A percentile compares a stretch with the other conserved stretches of the same genome.
These are phyloP conservation scores for Nitzschia sp. DNA, from an alignment of 108 stramenopile species.

Conservation along the genomic window DNA sequence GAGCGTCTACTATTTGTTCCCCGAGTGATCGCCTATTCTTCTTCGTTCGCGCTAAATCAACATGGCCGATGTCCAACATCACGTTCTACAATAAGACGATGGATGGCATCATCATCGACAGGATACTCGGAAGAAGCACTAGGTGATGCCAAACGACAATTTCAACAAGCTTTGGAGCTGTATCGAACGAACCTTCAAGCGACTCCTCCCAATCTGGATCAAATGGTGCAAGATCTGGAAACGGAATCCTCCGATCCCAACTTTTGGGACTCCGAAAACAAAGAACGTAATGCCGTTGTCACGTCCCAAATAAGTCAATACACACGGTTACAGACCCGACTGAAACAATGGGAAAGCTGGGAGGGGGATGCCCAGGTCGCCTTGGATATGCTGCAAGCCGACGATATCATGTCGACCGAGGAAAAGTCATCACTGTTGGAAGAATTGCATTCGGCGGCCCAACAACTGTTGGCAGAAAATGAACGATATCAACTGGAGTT, in stretches of 20 bases:
- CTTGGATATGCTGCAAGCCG: slow-evolving; percentile 56
- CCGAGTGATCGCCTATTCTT: too few relatives aligned
- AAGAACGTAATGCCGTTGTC: slow-evolving; percentile 41
- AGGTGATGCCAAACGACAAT: slow-evolving; percentile 14
- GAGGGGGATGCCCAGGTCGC: slow-evolving; percentile 53
- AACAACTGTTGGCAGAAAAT: slow-evolving; percentile 41
- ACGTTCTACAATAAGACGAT: not conserved
- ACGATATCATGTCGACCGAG: slow-evolving; percentile 25
- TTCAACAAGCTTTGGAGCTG: slow-evolving; percentile 20
- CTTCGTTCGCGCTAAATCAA: too few relatives aligned
- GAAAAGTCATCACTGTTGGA: slow-evolving; percentile 49
- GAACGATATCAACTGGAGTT: slow-evolving; percentile 69
- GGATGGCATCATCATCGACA: not conserved
- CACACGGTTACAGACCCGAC: slow-evolving; percentile 32
- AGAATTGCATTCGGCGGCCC: slow-evolving; percentile 50
- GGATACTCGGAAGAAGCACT: slow-evolving; percentile 5
- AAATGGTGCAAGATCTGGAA: slow-evolving; percentile 47
- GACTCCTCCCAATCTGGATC: slow-evolving; percentile 21
- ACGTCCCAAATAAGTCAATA: slow-evolving; percentile 50
- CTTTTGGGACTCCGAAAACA: slow-evolving; percentile 71
- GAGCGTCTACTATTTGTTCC: too few relatives aligned
- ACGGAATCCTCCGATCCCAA: slow-evolving; percentile 51
- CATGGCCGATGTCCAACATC: too few relatives aligned
- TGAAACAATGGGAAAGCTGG: slow-evolving; percentile 52
- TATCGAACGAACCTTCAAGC: slow-evolving; percentile 24